These are phyloP conservation scores for Sclerotinia nivalis DNA, from an alignment of 2,329 filamentous ascomycete genomes.

Conservation along the genomic window DNA sequence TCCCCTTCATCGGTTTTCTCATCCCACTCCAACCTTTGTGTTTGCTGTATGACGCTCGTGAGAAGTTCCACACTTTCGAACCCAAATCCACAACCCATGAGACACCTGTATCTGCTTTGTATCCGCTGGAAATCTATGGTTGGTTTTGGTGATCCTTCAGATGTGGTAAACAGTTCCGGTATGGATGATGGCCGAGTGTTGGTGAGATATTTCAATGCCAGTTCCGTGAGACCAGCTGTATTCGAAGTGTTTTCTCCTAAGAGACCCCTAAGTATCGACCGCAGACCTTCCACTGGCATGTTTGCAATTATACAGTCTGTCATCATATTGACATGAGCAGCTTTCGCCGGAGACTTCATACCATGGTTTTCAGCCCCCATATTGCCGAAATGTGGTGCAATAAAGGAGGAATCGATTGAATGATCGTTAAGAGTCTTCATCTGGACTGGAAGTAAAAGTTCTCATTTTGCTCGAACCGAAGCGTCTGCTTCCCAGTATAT, in stretches of 20 bases:
- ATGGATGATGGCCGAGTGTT: constrained; percentile 31
- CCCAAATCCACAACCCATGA: constrained; percentile 42
- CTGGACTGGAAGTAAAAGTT: background rate
- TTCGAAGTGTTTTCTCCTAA: constrained; percentile 39
- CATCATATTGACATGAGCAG: constrained; percentile 51
- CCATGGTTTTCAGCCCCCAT: constrained; percentile 3
- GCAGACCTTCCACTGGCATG: constrained; percentile 45
- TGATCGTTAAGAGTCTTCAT: constrained; percentile 14
- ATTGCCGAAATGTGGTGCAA: background rate
- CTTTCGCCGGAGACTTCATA: constrained; percentile 28
- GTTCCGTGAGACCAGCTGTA: constrained; percentile 42
- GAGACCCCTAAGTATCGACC: constrained; percentile 43
- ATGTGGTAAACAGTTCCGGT: constrained; percentile 28
- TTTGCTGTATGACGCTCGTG: constrained; percentile 28
- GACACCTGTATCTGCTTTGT: constrained; percentile 38
- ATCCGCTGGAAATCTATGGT: constrained; percentile 25
- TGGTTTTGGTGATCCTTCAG: background rate
- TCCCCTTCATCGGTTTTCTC: constrained; percentile 11
- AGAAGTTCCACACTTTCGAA: constrained; percentile 38
- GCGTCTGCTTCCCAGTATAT: background rate
- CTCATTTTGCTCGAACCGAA: background rate
- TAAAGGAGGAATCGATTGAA: background rate
- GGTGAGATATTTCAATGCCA: constrained; percentile 38
- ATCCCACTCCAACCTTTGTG: constrained; percentile 17
- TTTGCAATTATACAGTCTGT: constrained; percentile 49